These are phyloP conservation scores for Leptosphaerulina australis DNA, from an alignment of 2,329 filamentous ascomycete genomes.

Conservation along the genomic window DNA sequence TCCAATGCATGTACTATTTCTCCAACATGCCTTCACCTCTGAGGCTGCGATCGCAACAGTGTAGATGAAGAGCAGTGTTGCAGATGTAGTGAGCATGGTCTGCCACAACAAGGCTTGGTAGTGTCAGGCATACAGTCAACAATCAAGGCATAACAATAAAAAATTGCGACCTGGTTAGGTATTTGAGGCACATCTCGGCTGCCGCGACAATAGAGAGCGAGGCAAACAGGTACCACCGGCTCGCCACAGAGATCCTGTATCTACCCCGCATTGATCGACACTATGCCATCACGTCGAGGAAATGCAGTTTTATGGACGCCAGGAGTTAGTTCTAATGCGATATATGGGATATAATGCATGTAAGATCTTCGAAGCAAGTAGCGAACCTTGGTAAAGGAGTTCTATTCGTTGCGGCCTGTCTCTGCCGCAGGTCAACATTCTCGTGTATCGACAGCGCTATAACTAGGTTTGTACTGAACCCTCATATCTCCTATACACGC, in stretches of 20 bases:
- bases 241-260: not conserved
- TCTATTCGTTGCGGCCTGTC: not conserved
- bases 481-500: not conserved
- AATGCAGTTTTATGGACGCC: no score
- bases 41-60: not conserved
- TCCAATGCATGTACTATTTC: constrained; percentile 6
- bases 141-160: not conserved
- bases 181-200: not conserved
- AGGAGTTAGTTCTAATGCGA: not conserved
- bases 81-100: not conserved
- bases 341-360: no score
- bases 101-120: fast-evolving
- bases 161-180: not conserved
- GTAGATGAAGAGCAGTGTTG: not conserved
- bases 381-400: no score
- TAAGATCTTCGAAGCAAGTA: no score
- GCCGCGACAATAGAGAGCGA: constrained; percentile 6
- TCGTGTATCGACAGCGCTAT: not conserved
- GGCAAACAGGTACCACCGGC: not conserved
- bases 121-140: not conserved
- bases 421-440: not conserved
- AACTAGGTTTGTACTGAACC: constrained; percentile 3
- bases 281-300: no score
- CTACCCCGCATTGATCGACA: constrained; percentile 13
- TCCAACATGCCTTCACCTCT: not conserved